These are phyloP conservation scores for Eurotiales sp. DNA, from an alignment of 2,329 filamentous ascomycete genomes.

Conservation along the genomic window DNA sequence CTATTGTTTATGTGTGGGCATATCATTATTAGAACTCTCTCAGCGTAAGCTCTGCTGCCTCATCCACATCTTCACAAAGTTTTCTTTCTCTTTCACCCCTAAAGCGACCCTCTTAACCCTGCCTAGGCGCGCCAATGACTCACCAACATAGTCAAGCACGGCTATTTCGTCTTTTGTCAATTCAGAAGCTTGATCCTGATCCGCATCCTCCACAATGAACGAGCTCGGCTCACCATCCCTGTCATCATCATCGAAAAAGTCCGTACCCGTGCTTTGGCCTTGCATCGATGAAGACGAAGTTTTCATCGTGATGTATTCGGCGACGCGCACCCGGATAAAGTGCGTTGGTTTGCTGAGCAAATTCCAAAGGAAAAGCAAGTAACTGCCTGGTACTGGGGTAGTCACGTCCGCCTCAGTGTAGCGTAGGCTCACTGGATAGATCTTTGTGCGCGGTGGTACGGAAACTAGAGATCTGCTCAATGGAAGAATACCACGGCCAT, in stretches of 20 bases:
- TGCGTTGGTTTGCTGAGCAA: constrained; percentile 81
- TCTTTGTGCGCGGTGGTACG: constrained; percentile 64
- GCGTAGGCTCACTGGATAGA: constrained; percentile 86
- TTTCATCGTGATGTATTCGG: constrained; percentile 57
- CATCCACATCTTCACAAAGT: constrained; percentile 72
- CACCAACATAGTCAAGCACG: constrained; percentile 73
- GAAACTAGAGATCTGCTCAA: constrained; percentile 69
- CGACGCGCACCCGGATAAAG: constrained; percentile 85
- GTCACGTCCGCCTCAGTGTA: constrained; percentile 89
- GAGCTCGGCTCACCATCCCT: neutral
- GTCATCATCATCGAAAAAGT: constrained; percentile 18
- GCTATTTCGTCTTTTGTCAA: constrained; percentile 58
- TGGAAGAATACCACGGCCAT: constrained; percentile 83
- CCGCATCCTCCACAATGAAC: constrained; percentile 10
- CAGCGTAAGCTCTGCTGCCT: constrained; percentile 4
- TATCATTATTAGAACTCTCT: neutral
- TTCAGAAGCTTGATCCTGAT: constrained; percentile 22
- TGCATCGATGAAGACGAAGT: constrained; percentile 39
- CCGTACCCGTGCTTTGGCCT: constrained; percentile 28
- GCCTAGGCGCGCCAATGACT: constrained; percentile 80
- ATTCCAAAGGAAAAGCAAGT: constrained; percentile 75
- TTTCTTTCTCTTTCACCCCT: constrained; percentile 74
- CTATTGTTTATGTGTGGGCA: neutral
- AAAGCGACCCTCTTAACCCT: constrained; percentile 85
- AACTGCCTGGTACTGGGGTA: constrained; percentile 76